Conservation (phyloP, 192 early-diverging fungal species). For the Paraglomus occultum region DNA sequence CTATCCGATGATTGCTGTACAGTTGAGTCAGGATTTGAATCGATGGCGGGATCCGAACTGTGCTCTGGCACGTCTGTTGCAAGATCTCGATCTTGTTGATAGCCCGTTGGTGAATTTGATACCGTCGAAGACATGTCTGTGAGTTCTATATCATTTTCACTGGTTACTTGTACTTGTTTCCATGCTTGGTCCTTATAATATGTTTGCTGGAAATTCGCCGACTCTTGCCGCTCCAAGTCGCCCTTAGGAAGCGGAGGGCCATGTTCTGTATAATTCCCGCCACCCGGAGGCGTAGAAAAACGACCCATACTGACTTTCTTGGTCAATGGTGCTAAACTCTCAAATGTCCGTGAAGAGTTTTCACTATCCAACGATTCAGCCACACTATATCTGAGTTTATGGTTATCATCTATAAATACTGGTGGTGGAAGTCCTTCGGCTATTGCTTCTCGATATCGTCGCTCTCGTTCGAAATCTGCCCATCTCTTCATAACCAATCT, state of each 20-base stretch:
- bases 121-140: neutral
- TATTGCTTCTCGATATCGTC: slow-evolving; percentile 39
- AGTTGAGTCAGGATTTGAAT: too few relatives aligned
- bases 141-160: neutral
- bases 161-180: neutral
- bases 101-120: neutral
- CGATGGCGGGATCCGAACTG: too few relatives aligned
- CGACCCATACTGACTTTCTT: neutral
- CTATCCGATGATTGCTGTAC: too few relatives aligned
- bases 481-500: slow-evolving; percentile 77
- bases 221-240: neutral
- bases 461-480: slow-evolving; percentile 72
- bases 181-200: neutral
- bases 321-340: slow-evolving; percentile 9
- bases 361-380: neutral
- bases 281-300: neutral
- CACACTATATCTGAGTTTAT: neutral
- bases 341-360: neutral
- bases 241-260: neutral
- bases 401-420: slow-evolving; percentile 31
- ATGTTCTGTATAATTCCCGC: neutral
- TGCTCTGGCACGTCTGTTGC: too few relatives aligned
- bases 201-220: neutral
- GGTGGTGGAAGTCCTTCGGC: slow-evolving; percentile 41
- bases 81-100: too few relatives aligned